A percentile compares a stretch with the other conserved stretches of the same genome.
phyloP scores from a whole-genome alignment of 2,329 filamentous ascomycete genomes.

The Fusarium albosuccineum region DNA sequence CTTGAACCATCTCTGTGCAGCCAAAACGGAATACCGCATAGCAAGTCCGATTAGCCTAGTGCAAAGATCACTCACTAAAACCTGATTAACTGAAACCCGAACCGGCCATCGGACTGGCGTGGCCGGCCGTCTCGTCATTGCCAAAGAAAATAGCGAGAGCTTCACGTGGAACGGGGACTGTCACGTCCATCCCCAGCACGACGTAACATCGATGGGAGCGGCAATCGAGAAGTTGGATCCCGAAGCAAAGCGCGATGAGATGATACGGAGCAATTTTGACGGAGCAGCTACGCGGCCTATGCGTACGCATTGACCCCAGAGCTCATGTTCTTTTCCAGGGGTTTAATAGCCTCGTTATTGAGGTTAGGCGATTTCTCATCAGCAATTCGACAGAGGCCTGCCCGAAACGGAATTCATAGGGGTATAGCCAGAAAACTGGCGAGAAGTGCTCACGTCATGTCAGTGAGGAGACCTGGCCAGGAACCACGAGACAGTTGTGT shows the following conservation, averaged over 20 bases:
- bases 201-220: neutral
- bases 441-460: conserved; percentile 21
- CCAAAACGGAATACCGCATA: too few species aligned
- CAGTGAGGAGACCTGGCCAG: conserved; percentile 1
- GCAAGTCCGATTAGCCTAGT: too few species aligned
- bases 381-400: conserved; percentile 1
- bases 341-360: conserved; percentile 6
- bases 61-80: too few species aligned
- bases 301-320: conserved; percentile 4
- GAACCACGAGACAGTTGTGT: conserved; percentile 8
- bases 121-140: conserved; percentile 10
- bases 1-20: too few species aligned
- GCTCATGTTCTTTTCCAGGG: neutral
- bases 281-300: conserved; percentile 2
- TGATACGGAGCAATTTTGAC: conserved; percentile 6
- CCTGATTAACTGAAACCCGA: conserved; percentile 2
- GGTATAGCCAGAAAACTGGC: conserved; percentile 3
- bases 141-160: conserved; percentile 11
- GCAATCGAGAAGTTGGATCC: neutral
- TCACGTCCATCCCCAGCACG: neutral
- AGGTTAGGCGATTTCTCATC: neutral
- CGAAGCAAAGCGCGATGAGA: conserved; percentile 11
- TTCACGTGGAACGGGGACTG: neutral
- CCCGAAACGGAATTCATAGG: conserved; percentile 5
- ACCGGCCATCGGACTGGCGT: conserved; percentile 11